Base-by-base conservation (phyloP, 768 basidiomycete species). In the Clavaria fumosa region DNA sequence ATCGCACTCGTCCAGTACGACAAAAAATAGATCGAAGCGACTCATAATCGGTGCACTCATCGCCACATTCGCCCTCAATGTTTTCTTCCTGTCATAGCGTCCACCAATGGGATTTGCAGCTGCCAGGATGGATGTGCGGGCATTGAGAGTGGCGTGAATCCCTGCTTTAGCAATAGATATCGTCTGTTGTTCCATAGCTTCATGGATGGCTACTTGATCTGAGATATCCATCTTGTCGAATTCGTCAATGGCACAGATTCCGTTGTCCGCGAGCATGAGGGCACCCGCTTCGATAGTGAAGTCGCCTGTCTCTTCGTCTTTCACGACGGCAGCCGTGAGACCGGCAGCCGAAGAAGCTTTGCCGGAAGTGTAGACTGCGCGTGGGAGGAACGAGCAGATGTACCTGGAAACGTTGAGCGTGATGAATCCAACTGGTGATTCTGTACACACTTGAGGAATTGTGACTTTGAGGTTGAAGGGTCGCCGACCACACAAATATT, bases 171-270 rank as follows among this genome's bases (percentile, higher is more conserved):
- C 95, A 45, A 97, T 96, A 20, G 90, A 95, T 49, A 97, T 96
- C 1, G 93, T 97, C 61, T 96, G 91, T 61, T 97, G 93, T 76
- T 97, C 93, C 93, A 97, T 97, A 5, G 93, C 93, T 67, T 97
- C 93, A 67, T 99, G 95, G 49, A 99, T 97, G 23, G 95, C 95
- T 30, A 97, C 89, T 56, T 97, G 95, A 56, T 97, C 95, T 0
- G 85, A 78, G 37, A 96, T 77, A 55, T 97, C 93, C 95, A 99
- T 99, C 60, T 99, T 99, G 71, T 99, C 95, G 51, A 99, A 99
- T 58, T 97, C 95, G 61, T 99, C 95, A 50, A 99, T 99, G n/a
- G 91, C 91, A 53, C 95, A 99, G 53, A 97, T 96, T 5, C 95
- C 95, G 48, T 97, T 97, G 61, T 99, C 95, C 4, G 95, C 95